Percentiles rank a stretch among this genome's conserved stretches.
Conservation (phyloP, 2,329 filamentous ascomycete species). For the Alternaria sp. region DNA sequence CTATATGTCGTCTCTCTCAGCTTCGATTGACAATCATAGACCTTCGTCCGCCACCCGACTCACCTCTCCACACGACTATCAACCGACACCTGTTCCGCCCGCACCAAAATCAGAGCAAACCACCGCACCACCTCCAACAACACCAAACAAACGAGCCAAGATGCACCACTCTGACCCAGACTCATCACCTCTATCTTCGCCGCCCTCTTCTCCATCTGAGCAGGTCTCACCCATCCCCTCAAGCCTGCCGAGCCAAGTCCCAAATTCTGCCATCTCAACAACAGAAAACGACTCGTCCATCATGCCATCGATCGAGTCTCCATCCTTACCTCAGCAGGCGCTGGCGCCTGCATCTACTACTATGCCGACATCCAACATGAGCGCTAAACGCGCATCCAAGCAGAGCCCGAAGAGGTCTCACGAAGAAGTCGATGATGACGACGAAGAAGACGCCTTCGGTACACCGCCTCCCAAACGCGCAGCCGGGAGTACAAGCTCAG, state of each 20-base stretch:
- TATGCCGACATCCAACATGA: constrained; percentile 3
- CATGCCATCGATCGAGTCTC: neutral
- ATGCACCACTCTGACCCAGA: constrained; percentile 11
- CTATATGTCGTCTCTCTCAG: neutral
- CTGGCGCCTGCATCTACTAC: neutral
- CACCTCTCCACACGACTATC: neutral
- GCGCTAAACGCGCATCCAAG: neutral
- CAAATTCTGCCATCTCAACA: neutral
- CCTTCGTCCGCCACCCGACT: constrained; percentile 3
- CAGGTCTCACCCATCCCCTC: neutral
- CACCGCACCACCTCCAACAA: constrained; percentile 1
- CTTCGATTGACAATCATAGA: constrained; percentile 5
- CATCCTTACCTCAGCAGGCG: neutral
- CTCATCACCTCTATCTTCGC: constrained; percentile 22
- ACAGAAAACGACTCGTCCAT: neutral
- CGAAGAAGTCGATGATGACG: constrained; percentile 1
- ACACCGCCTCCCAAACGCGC: constrained; percentile 14
- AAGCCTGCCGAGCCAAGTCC: neutral
- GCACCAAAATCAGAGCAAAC: neutral
- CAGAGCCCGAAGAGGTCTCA: constrained; percentile 15
- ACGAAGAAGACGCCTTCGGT: neutral
- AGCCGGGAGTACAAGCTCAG: neutral
- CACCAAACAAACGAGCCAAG: constrained; percentile 6
- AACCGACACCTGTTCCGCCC: neutral
- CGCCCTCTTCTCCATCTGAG: constrained; percentile 3